These are phyloP conservation scores for Mycena rebaudengoi DNA, from an alignment of 768 basidiomycete genomes.

Conservation along the genomic window DNA sequence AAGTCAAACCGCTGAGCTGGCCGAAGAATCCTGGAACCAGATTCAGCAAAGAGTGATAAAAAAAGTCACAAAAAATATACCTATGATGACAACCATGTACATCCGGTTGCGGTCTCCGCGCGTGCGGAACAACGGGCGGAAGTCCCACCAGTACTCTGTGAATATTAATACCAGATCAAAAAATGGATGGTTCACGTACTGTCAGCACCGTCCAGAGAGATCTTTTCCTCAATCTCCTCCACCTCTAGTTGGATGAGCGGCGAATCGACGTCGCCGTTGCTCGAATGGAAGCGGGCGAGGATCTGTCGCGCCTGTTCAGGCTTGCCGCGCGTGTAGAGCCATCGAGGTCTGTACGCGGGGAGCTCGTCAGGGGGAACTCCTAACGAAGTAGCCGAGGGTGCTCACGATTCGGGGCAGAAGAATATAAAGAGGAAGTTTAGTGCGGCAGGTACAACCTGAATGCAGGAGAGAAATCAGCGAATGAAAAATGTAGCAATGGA, in stretches of 20 bases:
- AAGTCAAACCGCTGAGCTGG: no score
- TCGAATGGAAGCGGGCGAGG: conserved; percentile 58
- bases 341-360: conserved; percentile 49
- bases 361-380: not conserved
- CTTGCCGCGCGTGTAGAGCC: conserved; percentile 60
- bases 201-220: conserved; percentile 54
- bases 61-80: conserved; percentile 29
- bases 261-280: conserved; percentile 53
- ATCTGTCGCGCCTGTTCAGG: conserved; percentile 50
- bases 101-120: conserved; percentile 55
- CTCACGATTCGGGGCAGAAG: conserved; percentile 60
- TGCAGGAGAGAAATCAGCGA: not conserved
- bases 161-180: not conserved
- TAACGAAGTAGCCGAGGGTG: not conserved
- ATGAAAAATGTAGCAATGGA: no score
- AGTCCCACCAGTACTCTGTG: conserved; percentile 63
- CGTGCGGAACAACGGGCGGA: conserved; percentile 57
- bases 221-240: conserved; percentile 61
- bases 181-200: conserved; percentile 40
- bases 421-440: conserved; percentile 56
- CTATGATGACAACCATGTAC: conserved; percentile 60
- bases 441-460: conserved; percentile 55
- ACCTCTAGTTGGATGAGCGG: conserved; percentile 62
- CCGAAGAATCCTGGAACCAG: conserved; percentile 37
- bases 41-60: not conserved